Base-by-base conservation (phyloP, 768 basidiomycete species). In the Hygrocybe punicea region DNA sequence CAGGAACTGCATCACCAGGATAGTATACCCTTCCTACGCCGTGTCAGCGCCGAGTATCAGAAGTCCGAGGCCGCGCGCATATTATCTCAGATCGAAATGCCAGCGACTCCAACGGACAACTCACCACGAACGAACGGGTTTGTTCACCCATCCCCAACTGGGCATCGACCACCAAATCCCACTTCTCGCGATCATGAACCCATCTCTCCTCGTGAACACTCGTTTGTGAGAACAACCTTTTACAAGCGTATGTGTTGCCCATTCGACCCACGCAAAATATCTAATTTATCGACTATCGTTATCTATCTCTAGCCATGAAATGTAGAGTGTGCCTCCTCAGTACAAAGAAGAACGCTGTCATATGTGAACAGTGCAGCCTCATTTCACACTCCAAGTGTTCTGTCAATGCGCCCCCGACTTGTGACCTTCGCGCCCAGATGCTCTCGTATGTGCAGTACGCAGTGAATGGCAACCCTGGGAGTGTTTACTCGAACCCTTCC, bases 21-120 rank as follows among this genome's bases (percentile, higher is more conserved):
- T 67, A 94, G 91, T 66, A 91, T 98, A 35, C 96, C 96, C 9
- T 97, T 97, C 79, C 78, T 97, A 11, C 87, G 93, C 29, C 87
- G 95, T 4, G 87, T 97, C 67, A 94, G 93, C 68, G 79, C 85
- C 57, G 95, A 97, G 65, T 67, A 92, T 54, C 86, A 89, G 58
- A 90, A 87, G 70, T 76, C 82, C 17, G 89, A 91, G 48, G 78
- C 75, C 44, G 74, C 81, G 51, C 83, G 83, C 51, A 81, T 83
- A 58, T 65, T 79, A 25, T 71, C 81, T 3, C 77, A 79, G 37
- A 57, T 80, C 13, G 84, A 82, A 4, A 70, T 75, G 60, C 71
- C 74, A 5, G 73, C 78, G 5, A 67, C 71, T n/a, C 77, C 79
- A 2, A 65, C 68, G 9, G 73, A 78, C 13, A 75, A 76, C 21